phyloP scores from a whole-genome alignment of 2,329 filamentous ascomycete genomes.

The Ophioceras dolichostomum region DNA sequence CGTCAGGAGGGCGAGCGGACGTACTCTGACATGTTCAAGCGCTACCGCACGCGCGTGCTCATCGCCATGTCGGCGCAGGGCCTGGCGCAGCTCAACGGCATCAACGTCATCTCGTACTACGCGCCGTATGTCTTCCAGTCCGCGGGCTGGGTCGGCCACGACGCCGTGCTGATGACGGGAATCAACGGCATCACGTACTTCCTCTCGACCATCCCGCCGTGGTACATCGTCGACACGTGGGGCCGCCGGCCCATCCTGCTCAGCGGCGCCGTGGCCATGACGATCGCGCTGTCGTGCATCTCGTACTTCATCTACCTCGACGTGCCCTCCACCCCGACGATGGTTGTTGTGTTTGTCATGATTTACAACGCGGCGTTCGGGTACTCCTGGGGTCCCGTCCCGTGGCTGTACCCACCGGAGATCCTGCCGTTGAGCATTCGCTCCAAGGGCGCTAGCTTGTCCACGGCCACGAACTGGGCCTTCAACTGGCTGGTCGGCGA shows the following conservation, averaged over 20 bases:
- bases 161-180: constrained; percentile 92
- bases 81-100: constrained; percentile 92
- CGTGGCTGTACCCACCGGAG: constrained; percentile 98
- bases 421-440: constrained; percentile 93
- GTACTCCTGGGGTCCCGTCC: constrained; percentile 90
- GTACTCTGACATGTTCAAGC: constrained; percentile 88
- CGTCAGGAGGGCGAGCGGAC: constrained; percentile 90
- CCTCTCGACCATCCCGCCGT: constrained; percentile 83
- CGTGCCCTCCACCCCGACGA: constrained; percentile 59
- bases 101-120: constrained; percentile 99
- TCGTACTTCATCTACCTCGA: constrained; percentile 94
- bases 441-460: constrained; percentile 92
- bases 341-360: constrained; percentile 94
- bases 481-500: constrained; percentile 97
- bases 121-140: constrained; percentile 93
- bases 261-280: constrained; percentile 82
- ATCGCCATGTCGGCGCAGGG: constrained; percentile 98
- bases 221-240: constrained; percentile 92
- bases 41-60: constrained; percentile 84
- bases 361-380: constrained; percentile 97
- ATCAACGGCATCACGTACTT: constrained; percentile 86
- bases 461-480: constrained; percentile 94
- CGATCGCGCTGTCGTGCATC: constrained; percentile 73
- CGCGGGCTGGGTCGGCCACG: constrained; percentile 85
- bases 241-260: constrained; percentile 82